phyloP scores from a whole-genome alignment of 2,329 filamentous ascomycete genomes.

The Colletotrichum graminicola region DNA sequence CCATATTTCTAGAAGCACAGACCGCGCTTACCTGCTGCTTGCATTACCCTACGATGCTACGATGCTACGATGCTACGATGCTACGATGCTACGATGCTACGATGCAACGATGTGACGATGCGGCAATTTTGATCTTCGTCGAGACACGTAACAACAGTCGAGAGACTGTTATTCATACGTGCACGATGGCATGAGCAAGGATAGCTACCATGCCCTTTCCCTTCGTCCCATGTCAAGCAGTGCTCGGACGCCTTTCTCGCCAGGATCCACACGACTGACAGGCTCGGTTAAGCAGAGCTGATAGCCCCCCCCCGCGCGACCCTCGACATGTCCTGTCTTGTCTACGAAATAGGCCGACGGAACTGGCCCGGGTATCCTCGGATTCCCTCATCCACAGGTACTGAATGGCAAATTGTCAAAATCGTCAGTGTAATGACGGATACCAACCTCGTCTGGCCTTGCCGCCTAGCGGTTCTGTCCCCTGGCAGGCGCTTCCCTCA shows the following conservation, averaged over 20 bases:
- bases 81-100: no score
- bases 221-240: slow-evolving; percentile 38
- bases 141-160: not conserved
- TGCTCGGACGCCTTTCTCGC: slow-evolving; percentile 32
- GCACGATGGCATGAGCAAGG: slow-evolving; percentile 4
- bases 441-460: slow-evolving; percentile 1
- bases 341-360: not conserved
- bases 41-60: not conserved
- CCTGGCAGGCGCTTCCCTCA: slow-evolving; percentile 24
- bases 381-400: not conserved
- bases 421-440: slow-evolving; percentile 5
- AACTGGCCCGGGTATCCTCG: slow-evolving; percentile 1
- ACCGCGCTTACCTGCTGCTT: not conserved
- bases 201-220: slow-evolving; percentile 21
- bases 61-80: no score
- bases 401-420: slow-evolving; percentile 7
- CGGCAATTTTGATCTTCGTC: not conserved
- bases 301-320: slow-evolving; percentile 32
- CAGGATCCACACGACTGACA: slow-evolving; percentile 38
- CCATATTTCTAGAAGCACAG: not conserved
- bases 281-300: slow-evolving; percentile 25
- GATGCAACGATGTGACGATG: not conserved
- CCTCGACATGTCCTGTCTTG: slow-evolving; percentile 1
- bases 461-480: slow-evolving; percentile 11
- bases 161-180: not conserved